phyloP scores from a whole-genome alignment of 2,329 filamentous ascomycete genomes.

The Alternaria sp. region DNA sequence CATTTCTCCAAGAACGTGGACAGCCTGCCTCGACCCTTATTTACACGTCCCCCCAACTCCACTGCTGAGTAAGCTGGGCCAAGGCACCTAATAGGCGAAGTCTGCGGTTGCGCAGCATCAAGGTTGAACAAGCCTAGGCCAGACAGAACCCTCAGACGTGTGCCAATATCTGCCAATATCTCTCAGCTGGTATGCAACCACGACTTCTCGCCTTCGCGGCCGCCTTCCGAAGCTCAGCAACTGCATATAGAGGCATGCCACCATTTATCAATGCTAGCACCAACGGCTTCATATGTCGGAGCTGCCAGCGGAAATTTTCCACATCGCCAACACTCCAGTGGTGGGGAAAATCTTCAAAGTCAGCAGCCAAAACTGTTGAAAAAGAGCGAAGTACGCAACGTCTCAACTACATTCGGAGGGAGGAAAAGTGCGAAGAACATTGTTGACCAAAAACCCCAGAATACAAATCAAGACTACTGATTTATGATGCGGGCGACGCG shows the following conservation, averaged over 20 bases:
- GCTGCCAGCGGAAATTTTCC: slow-evolving; percentile 45
- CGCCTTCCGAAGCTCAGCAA: slow-evolving; percentile 30
- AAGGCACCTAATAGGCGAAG: neutral
- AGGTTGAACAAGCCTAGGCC: neutral
- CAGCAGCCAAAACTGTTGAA: slow-evolving; percentile 29
- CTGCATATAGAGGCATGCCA: slow-evolving; percentile 14
- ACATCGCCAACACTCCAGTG: slow-evolving; percentile 36
- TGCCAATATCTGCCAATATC: neutral
- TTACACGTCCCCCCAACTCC: neutral
- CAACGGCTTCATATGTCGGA: slow-evolving; percentile 36
- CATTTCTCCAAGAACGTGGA: neutral
- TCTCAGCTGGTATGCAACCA: slow-evolving; percentile 38
- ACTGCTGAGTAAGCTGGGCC: neutral
- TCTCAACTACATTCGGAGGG: neutral
- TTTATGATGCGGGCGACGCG: slow-evolving; percentile 51
- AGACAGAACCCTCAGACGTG: neutral
- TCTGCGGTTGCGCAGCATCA: neutral
- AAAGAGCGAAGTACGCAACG: slow-evolving; percentile 36
- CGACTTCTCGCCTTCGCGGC: slow-evolving; percentile 33
- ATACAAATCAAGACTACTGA: slow-evolving; percentile 42
- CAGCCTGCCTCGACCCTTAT: neutral
- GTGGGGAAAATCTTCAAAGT: slow-evolving; percentile 26
- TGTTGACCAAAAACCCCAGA: slow-evolving; percentile 22
- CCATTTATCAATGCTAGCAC: slow-evolving; percentile 14
- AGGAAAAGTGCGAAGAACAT: no score